phyloP scores from a whole-genome alignment of 768 basidiomycete species.

The Podaxis sp. region DNA sequence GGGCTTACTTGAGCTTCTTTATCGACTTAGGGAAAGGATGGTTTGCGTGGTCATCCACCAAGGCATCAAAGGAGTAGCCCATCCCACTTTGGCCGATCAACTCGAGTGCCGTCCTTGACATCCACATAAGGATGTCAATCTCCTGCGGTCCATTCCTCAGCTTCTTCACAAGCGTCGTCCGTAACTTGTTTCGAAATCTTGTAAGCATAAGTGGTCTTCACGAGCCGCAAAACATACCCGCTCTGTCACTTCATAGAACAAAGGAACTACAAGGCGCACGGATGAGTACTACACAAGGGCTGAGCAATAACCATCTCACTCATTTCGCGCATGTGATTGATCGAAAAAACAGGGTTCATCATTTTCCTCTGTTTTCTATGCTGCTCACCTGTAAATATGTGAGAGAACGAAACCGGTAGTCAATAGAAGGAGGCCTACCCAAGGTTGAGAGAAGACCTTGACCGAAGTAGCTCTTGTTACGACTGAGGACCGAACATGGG shows the following conservation, averaged over 20 bases:
- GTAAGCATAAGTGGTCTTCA: background rate
- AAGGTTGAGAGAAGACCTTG: conserved; percentile 20
- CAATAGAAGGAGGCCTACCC: conserved; percentile 12
- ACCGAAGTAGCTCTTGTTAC: conserved; percentile 15
- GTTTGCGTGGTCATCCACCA: conserved; percentile 25
- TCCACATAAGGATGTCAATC: conserved; percentile 23
- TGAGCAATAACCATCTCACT: conserved; percentile 14
- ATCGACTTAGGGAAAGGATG: conserved; percentile 33
- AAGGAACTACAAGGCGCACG: conserved; percentile 23
- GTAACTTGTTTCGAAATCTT: too few relatives aligned
- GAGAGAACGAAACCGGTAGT: too few relatives aligned
- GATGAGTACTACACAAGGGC: background rate
- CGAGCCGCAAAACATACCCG: conserved; percentile 16
- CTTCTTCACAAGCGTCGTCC: conserved; percentile 4
- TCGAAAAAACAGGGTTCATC: conserved; percentile 38
- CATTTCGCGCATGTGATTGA: conserved; percentile 31
- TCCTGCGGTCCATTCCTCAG: conserved; percentile 24
- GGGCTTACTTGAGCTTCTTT: conserved; percentile 32
- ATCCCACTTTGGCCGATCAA: conserved; percentile 31
- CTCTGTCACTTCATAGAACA: conserved; percentile 26
- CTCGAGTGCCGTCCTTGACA: conserved; percentile 29
- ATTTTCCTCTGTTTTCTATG: conserved; percentile 38
- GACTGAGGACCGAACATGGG: background rate
- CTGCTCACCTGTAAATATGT: conserved; percentile 27
- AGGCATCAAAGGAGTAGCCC: conserved; percentile 31